Evolutionary conservation across 139 green algal genomes (phyloP).

Genomic region (Haematococcus lacustris): DNA sequence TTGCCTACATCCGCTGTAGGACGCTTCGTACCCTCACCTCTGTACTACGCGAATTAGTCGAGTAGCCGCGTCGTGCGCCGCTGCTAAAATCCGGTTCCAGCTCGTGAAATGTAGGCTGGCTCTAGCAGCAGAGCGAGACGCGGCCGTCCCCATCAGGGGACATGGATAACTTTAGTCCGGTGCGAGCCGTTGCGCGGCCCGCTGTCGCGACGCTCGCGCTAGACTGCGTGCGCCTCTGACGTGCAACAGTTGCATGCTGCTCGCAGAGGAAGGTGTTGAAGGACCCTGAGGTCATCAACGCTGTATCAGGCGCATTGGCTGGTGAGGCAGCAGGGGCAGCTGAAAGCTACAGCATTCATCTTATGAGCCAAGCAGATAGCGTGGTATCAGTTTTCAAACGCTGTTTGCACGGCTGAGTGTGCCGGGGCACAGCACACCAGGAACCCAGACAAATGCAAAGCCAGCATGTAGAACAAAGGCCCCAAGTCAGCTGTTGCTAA

Average conservation of each 20-base stretch:
- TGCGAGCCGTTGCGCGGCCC: no score
- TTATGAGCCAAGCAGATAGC: not conserved
- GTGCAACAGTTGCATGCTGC: not conserved
- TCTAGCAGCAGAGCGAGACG: no score
- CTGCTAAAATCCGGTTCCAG: no score
- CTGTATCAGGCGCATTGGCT: constrained; percentile 43
- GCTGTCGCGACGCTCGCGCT: no score
- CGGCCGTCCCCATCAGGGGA: no score
- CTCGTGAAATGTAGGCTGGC: no score
- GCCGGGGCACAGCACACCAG: not conserved
- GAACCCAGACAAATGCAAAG: not conserved
- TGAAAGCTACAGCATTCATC: not conserved
- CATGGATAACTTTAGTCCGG: no score
- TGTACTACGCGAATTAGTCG: no score
- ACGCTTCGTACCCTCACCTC: no score
- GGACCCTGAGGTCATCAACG: constrained; percentile 37
- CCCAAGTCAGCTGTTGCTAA: not conserved
- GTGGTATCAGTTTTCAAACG: not conserved
- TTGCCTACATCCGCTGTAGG: no score
- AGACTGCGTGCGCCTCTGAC: not conserved
- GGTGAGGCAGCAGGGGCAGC: constrained; percentile 15
- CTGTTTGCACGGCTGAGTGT: not conserved
- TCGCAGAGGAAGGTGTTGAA: not conserved
- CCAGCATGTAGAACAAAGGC: not conserved
- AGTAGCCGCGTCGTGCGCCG: no score